Evolutionary conservation across 192 early-diverging fungal genomes (phyloP), one percentile per base, ranked within the genome.

Genomic region (Podila verticillata): DNA sequence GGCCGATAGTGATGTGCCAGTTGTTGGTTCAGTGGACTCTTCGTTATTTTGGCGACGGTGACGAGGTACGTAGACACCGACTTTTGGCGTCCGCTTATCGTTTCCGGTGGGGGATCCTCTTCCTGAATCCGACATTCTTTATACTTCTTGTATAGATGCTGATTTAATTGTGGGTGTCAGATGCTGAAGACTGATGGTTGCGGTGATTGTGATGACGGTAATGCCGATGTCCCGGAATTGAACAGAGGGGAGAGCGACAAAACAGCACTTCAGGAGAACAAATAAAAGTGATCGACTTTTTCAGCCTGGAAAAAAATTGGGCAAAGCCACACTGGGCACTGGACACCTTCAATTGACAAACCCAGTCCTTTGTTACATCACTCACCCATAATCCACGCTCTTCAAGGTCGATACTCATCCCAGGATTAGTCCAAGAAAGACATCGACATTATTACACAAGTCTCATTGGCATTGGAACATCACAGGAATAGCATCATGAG

Each of bases 41-140:
- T 70, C 63, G 17, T 63, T 63, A 44, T 54, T 70, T 22, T 61
- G 60, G 12, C 77, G 62, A 32, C 77, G 63, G 54, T 80, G 77
- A 12, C 77, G 69, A 29, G 77, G 77, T 5, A 80, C 66, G 44
- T 80, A 80, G 13, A 80, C 77, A 7, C 70, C 77, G 7, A 72
- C 77, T 51, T 72, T 72, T 4, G 77, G 77, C 2, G 44, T 10
- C 28, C 77, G 48, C 56, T 48, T 49, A 47, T 24, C 61, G 20
- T 15, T 51, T 63, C n/a, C 20, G 10, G 57, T 44, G 15, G 32
- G 22, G 0, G 28, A 20, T 24, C 49, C 20, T 35, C 44, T 68
- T 44, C 57, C 48, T 35, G 66, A 64, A 10, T 75, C 74, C 5
- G 74, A 75, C 74, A 75, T 75, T 48, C 26, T 51, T 30, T 22